Base-by-base conservation (phyloP, 2,329 filamentous ascomycete species). In the Ilyonectria mors-panacis region DNA sequence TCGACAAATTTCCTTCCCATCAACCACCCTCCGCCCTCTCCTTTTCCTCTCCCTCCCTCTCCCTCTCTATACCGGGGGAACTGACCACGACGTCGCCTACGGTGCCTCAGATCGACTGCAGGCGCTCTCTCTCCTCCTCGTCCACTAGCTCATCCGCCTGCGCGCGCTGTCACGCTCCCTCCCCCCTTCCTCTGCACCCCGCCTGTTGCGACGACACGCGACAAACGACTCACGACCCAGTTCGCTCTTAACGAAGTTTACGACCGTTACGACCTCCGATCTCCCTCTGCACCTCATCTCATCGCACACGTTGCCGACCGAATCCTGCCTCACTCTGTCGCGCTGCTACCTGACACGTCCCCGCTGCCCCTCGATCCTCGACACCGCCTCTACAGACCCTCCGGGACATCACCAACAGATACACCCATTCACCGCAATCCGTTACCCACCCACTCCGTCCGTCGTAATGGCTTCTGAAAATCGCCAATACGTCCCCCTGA, bases 401-500 rank as follows among this genome's bases (percentile, higher is more conserved):
- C 39, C 6, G 15, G 15, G 15, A 42, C n/a, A 42, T 8, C 39
- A 42, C n/a, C 59, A 42, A 54, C 28, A 42, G 30, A 28, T 26
- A 39, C 44, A 53, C 37, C 23, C 47, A 44, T 47, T 65, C 57
- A 51, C 45, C 62, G 2, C 56, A 28, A 45, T 10, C 57, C 44
- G 19, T 62, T 58, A 23, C 39, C 65, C 56, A 55, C 66, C 53
- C 28, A 17, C 44, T 35, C 48, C 56, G 62, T 35, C 48, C 56
- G 62, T 67, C 71, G 74, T 63, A 67, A 82, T 82, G 80, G 76
- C 80, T 66, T 71, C 78, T 15, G 81, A 83, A 70, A 63, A 59
- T 66, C 84, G 86, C 59, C 87, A 88, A 80, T 94, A 94, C 65
- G 94, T 97, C 61, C 95, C 95, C 63, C 84, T 98, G 80, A 98